A percentile compares a stretch with the other conserved stretches of the same genome.
Evolutionary conservation across 2,329 filamentous ascomycete species (phyloP).

Genomic region (Ramularia endophylla): DNA sequence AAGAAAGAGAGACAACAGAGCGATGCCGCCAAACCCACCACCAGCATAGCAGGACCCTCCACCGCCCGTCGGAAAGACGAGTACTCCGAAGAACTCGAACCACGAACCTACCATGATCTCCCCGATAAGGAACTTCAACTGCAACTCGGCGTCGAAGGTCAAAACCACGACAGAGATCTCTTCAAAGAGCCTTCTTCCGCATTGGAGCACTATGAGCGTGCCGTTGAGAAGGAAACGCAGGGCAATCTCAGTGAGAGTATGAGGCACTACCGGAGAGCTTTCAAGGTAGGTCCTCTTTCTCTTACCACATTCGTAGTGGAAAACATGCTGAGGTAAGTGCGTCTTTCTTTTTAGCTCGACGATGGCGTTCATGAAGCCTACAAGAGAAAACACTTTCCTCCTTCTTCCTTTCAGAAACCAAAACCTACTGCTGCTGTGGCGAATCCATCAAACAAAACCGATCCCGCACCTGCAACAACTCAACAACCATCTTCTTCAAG

Average conservation of each 20-base stretch:
- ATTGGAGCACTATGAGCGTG: conserved; percentile 86
- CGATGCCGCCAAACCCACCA: conserved; percentile 8
- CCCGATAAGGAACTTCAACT: conserved; percentile 42
- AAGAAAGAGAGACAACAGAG: conserved; percentile 5
- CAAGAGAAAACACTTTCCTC: conserved; percentile 84
- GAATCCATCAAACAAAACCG: conserved; percentile 41
- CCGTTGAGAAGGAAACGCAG: conserved; percentile 78
- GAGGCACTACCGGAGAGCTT: conserved; percentile 81
- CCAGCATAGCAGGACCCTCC: conserved; percentile 14
- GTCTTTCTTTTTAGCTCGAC: conserved; percentile 58
- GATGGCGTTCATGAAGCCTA: conserved; percentile 77
- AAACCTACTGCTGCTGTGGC: conserved; percentile 37
- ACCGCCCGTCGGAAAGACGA: conserved; percentile 28
- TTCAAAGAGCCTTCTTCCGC: conserved; percentile 62
- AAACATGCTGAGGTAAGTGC: conserved; percentile 26
- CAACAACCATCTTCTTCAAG: too few species aligned
- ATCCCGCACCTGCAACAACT: conserved; percentile 48
- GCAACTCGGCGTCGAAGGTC: conserved; percentile 35
- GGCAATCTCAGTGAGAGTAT: conserved; percentile 87
- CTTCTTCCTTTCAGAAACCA: conserved; percentile 46
- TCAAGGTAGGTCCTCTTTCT: conserved; percentile 54
- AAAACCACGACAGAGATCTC: conserved; percentile 32
- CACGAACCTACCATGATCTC: conserved; percentile 40
- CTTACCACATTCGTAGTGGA: conserved; percentile 1
- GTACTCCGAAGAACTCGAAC: conserved; percentile 35